phyloP scores from a whole-genome alignment of 805 yeast genomes.

The Ogataea sp. region DNA sequence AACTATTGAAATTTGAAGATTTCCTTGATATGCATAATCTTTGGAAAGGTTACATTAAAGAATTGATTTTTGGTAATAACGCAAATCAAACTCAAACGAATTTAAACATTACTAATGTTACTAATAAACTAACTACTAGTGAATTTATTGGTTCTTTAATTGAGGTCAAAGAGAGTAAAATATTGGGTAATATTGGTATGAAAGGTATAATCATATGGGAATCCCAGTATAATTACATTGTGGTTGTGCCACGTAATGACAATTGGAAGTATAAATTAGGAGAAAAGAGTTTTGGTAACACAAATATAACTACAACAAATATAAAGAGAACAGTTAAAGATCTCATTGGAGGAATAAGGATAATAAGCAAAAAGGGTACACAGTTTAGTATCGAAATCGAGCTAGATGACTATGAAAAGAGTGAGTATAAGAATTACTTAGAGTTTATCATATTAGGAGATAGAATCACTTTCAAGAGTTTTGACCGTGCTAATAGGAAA shows the following conservation, averaged over 20 bases:
- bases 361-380: slow-evolving; percentile 62
- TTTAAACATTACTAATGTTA: slow-evolving; percentile 20
- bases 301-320: slow-evolving; percentile 3
- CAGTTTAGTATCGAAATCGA: slow-evolving; percentile 48
- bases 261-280: slow-evolving; percentile 26
- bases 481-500: slow-evolving; percentile 77
- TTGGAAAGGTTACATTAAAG: slow-evolving; percentile 67
- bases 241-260: slow-evolving; percentile 41
- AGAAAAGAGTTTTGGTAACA: slow-evolving; percentile 10
- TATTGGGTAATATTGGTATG: slow-evolving; percentile 49
- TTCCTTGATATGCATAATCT: slow-evolving; percentile 49
- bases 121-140: slow-evolving; percentile 60
- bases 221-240: slow-evolving; percentile 60
- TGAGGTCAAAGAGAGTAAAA: slow-evolving; percentile 49
- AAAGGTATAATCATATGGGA: slow-evolving; percentile 82
- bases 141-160: slow-evolving; percentile 76
- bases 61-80: slow-evolving; percentile 20
- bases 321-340: slow-evolving; percentile 14
- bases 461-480: slow-evolving; percentile 63
- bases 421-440: slow-evolving; percentile 27
- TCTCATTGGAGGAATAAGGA: slow-evolving; percentile 52
- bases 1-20: slow-evolving; percentile 32
- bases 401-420: slow-evolving; percentile 3
- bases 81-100: slow-evolving; percentile 5
- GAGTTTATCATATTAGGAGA: slow-evolving; percentile 72